Percentiles rank a stretch among this genome's conserved stretches.
Evolutionary conservation across 2,329 filamentous ascomycete genomes (phyloP).

Genomic region (Hymenoscyphus infarciens): DNA sequence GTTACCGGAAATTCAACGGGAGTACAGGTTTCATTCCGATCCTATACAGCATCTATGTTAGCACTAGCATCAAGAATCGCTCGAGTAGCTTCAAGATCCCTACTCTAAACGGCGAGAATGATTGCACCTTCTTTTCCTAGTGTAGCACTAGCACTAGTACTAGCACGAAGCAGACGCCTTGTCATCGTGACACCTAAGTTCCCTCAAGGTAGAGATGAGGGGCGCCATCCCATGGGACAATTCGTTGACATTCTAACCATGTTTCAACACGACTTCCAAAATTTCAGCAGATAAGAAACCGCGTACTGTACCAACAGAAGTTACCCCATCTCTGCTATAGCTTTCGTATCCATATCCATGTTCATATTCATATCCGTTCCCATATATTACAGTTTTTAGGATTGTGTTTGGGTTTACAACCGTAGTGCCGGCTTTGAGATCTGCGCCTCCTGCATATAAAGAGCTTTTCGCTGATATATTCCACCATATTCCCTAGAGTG

Average conservation of each 20-base stretch:
- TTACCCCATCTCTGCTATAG: too few relatives aligned
- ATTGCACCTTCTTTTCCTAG: neutral
- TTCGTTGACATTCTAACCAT: constrained; percentile 11
- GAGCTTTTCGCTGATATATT: too few relatives aligned
- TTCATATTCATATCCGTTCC: too few relatives aligned
- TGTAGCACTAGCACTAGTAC: neutral
- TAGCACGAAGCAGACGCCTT: constrained; percentile 3
- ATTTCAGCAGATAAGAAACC: neutral
- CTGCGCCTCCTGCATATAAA: too few relatives aligned
- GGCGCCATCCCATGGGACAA: constrained; percentile 11
- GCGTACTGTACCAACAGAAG: too few relatives aligned
- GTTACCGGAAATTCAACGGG: neutral
- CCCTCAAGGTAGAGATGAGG: constrained; percentile 5
- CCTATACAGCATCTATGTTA: neutral
- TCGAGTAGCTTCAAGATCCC: neutral
- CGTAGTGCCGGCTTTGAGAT: too few relatives aligned
- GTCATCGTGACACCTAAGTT: neutral
- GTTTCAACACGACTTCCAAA: constrained; percentile 1
- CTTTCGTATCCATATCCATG: too few relatives aligned
- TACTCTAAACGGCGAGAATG: neutral
- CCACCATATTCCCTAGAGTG: too few relatives aligned
- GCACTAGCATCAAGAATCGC: constrained; percentile 8
- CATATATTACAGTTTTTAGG: too few relatives aligned
- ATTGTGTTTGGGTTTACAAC: too few relatives aligned
- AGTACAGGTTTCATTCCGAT: too few relatives aligned